These are phyloP conservation scores for Cordyceps pruinosa DNA, from an alignment of 2,329 filamentous ascomycete species.

Conservation along the genomic window DNA sequence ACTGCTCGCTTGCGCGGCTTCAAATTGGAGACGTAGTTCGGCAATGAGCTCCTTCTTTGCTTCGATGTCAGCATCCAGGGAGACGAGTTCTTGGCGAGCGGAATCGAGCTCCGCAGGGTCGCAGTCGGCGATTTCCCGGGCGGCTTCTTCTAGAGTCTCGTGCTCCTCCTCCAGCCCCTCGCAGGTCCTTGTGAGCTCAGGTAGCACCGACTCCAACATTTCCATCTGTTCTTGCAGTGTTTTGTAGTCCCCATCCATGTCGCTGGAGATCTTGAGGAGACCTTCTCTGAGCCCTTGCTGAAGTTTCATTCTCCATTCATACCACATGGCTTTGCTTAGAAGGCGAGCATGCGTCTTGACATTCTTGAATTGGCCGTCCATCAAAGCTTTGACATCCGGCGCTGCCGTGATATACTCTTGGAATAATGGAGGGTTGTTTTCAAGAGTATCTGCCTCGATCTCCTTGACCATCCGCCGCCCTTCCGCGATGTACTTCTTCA, in stretches of 20 bases:
- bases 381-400: slow-evolving; percentile 72
- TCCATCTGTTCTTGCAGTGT: slow-evolving; percentile 60
- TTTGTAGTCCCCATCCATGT: slow-evolving; percentile 68
- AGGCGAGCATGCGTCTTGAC: slow-evolving; percentile 88
- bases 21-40: slow-evolving; percentile 58
- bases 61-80: slow-evolving; percentile 61
- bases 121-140: slow-evolving; percentile 67
- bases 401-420: slow-evolving; percentile 83
- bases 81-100: slow-evolving; percentile 61
- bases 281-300: slow-evolving; percentile 75
- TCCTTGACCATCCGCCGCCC: slow-evolving; percentile 83
- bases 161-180: slow-evolving; percentile 57
- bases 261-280: slow-evolving; percentile 65
- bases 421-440: slow-evolving; percentile 87
- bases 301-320: slow-evolving; percentile 91
- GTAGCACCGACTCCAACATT: slow-evolving; percentile 61
- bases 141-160: slow-evolving; percentile 61
- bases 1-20: slow-evolving; percentile 59
- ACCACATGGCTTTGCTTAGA: slow-evolving; percentile 94
- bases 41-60: slow-evolving; percentile 62
- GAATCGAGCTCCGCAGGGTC: slow-evolving; percentile 72
- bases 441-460: slow-evolving; percentile 81
- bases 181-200: slow-evolving; percentile 54
- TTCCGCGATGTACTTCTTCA: slow-evolving; percentile 95
- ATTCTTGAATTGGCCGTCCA: slow-evolving; percentile 97